Conservation (phyloP, 148 eudicot species). For the Suaeda aralocaspica region DNA sequence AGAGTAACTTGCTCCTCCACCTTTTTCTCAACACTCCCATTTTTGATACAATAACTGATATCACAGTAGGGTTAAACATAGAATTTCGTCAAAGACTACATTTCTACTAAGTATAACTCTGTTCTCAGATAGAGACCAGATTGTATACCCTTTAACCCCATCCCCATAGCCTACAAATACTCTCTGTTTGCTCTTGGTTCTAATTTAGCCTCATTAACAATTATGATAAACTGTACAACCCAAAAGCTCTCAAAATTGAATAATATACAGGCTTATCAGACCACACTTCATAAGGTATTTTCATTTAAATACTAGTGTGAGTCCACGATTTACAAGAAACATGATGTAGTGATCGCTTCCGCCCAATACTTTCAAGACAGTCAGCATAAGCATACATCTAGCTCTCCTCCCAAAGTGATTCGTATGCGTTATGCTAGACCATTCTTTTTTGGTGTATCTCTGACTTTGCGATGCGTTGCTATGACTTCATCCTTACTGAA, state of each 20-base stretch:
- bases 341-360: neutral
- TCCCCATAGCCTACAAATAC: too few relatives aligned
- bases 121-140: too few relatives aligned
- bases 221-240: constrained; percentile 11
- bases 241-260: neutral
- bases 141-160: too few relatives aligned
- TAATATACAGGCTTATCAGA: constrained; percentile 14
- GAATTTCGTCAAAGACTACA: constrained; percentile 3
- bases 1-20: too few relatives aligned
- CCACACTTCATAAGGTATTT: constrained; percentile 15
- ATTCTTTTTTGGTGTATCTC: constrained; percentile 10
- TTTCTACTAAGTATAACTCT: too few relatives aligned
- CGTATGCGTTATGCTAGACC: constrained; percentile 13
- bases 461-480: too few relatives aligned
- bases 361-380: neutral
- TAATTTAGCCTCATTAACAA: neutral
- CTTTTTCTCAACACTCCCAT: neutral
- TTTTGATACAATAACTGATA: neutral
- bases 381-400: constrained; percentile 11
- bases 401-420: constrained; percentile 8
- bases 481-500: constrained; percentile 3
- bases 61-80: neutral
- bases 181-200: too few relatives aligned
- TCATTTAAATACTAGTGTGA: neutral
- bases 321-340: neutral